Evolutionary conservation across 2,329 filamentous ascomycete genomes (phyloP), one percentile per base, ranked within the genome.

Genomic region (Penicillium sp.): DNA sequence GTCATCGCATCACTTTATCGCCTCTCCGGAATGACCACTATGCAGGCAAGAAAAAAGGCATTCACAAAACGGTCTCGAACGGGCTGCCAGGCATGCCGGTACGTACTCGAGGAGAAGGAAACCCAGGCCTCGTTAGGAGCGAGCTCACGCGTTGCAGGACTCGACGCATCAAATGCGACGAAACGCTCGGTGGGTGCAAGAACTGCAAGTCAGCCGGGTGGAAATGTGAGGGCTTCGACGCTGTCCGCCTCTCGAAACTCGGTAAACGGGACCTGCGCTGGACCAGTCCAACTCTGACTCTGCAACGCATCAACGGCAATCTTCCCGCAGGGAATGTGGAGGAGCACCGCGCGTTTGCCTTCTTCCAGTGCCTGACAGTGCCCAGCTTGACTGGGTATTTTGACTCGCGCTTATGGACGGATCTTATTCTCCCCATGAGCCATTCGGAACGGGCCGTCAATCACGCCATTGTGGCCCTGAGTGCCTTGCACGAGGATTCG

Each of bases 191-290:
- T 5, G 32, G 32, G 2, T 53, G 47, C 29, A 39, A 43, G 9
- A 44, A 44, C 15, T 50, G 44, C 23, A 23, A 13, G 11, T 31
- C 20, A 8, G 36, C 38, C 15, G 43, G 44, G 18, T 52, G 49
- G 49, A 50, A 43, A 33, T 52, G 49, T 14, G 43, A 44, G n/a
- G 47, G 47, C 7, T 52, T 50, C 14, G 45, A 51, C 19, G 31
- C 29, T n/a, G 45, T 27, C 7, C 49, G 43, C 2, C 35, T 49
- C 14, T 11, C 30, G 11, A 28, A 33, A 7, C 30, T 33, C n/a
- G n/a, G 15, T n/a, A 15, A 10, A 14, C 4, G 10, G 11, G 10
- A 13, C 17, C 15, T 35, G 21, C 32, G 16, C 11, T 19, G 18
- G 17, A 21, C 7, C 10, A 16, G 15, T 11, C 18, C 9, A 11